Evolutionary conservation across 768 basidiomycete species (phyloP).

Genomic region (Boletus rex-veris): DNA sequence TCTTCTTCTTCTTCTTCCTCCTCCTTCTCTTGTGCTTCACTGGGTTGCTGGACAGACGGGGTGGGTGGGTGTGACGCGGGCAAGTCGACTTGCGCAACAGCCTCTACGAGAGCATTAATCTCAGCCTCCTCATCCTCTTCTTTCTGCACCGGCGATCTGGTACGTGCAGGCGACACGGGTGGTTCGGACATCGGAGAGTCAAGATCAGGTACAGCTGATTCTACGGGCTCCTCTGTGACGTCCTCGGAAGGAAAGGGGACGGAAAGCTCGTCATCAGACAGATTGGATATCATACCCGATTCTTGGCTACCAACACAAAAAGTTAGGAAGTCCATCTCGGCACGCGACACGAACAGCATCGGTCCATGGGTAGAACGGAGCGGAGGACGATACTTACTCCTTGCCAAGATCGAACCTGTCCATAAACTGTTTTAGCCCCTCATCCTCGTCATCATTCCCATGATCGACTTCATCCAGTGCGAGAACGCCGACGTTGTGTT

Average conservation of each 20-base stretch:
- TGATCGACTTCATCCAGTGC: constrained; percentile 36
- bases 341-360: not conserved
- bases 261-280: constrained; percentile 33
- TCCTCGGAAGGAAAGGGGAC: constrained; percentile 17
- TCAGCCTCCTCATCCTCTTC: constrained; percentile 28
- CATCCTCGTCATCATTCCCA: constrained; percentile 33
- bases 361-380: not conserved
- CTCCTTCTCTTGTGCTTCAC: constrained; percentile 5
- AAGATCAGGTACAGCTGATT: constrained; percentile 16
- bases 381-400: constrained; percentile 37
- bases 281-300: constrained; percentile 38
- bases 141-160: constrained; percentile 20
- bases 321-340: constrained; percentile 6
- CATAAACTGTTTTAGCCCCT: constrained; percentile 47
- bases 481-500: constrained; percentile 43
- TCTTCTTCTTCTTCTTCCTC: constrained; percentile 18
- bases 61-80: constrained; percentile 14
- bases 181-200: constrained; percentile 35
- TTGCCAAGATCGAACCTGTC: constrained; percentile 53
- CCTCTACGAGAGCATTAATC: constrained; percentile 13
- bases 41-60: constrained; percentile 12
- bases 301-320: constrained; percentile 33
- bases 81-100: constrained; percentile 10
- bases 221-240: constrained; percentile 2
- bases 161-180: constrained; percentile 25